Conservation (phyloP, 2,329 filamentous ascomycete genomes). For the Cercospora zeae-maydis region DNA sequence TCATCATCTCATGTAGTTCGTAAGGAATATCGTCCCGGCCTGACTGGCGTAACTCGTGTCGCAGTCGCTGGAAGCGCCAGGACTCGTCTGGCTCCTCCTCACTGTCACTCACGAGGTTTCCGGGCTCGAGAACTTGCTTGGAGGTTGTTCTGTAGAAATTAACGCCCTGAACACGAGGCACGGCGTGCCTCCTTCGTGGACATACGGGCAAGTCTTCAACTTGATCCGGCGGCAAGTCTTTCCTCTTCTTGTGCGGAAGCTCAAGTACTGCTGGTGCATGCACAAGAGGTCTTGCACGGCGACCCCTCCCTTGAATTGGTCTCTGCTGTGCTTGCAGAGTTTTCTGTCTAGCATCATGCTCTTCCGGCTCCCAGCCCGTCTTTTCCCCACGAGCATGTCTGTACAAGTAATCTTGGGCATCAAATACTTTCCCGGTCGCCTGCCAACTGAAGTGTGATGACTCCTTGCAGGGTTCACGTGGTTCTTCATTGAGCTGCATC, state of each 20-base stretch:
- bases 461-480: conserved; percentile 5
- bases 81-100: conserved; percentile 42
- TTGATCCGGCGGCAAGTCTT: conserved; percentile 18
- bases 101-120: conserved; percentile 43
- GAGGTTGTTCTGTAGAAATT: conserved; percentile 41
- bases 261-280: not conserved
- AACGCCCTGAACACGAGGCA: conserved; percentile 39
- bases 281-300: not conserved
- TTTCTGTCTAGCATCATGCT: not conserved
- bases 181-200: conserved; percentile 33
- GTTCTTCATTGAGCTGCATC: conserved; percentile 18
- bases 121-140: conserved; percentile 39
- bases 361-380: conserved; percentile 25
- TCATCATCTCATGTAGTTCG: conserved; percentile 39
- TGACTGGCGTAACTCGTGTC: conserved; percentile 25
- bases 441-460: conserved; percentile 33
- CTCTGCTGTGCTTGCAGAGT: not conserved
- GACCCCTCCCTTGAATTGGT: not conserved
- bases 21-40: conserved; percentile 28
- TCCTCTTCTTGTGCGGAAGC: conserved; percentile 9
- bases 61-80: conserved; percentile 39
- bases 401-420: conserved; percentile 26
- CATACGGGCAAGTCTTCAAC: conserved; percentile 23
- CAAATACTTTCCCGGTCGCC: conserved; percentile 37
- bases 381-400: conserved; percentile 38